Evolutionary conservation across 2,329 filamentous ascomycete species (phyloP).

Genomic region (Aspergillus carbonarius): DNA sequence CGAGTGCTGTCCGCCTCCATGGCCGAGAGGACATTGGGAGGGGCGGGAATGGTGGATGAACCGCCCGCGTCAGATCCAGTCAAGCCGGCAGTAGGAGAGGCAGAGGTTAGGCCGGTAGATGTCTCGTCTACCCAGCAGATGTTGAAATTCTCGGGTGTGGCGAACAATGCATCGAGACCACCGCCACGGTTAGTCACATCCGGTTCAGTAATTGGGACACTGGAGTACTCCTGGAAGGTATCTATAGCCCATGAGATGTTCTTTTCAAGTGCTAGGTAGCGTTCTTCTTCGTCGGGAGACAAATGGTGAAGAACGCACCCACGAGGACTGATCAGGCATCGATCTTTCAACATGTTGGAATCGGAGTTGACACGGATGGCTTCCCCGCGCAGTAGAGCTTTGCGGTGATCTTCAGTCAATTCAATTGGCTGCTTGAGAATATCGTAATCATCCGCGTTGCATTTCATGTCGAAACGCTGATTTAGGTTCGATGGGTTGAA

Average conservation of each 20-base stretch:
- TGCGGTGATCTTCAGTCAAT: slow-evolving; percentile 45
- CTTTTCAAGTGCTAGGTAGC: slow-evolving; percentile 47
- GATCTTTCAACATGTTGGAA: slow-evolving; percentile 38
- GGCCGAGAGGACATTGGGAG: slow-evolving; percentile 40
- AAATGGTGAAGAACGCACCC: slow-evolving; percentile 48
- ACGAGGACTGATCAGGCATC: slow-evolving; percentile 46
- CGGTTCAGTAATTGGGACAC: slow-evolving; percentile 36
- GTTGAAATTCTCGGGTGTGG: slow-evolving; percentile 46
- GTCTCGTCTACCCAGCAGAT: slow-evolving; percentile 46
- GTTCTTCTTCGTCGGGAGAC: slow-evolving; percentile 46
- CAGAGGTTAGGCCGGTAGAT: slow-evolving; percentile 26
- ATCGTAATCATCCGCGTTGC: slow-evolving; percentile 41
- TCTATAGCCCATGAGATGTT: slow-evolving; percentile 31
- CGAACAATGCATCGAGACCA: slow-evolving; percentile 46
- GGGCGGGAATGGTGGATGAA: slow-evolving; percentile 21
- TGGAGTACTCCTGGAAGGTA: slow-evolving; percentile 40
- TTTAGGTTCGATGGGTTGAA: slow-evolving; percentile 43
- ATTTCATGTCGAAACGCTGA: slow-evolving; percentile 46
- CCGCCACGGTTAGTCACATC: slow-evolving; percentile 47
- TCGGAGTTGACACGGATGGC: slow-evolving; percentile 40
- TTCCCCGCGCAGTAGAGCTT: slow-evolving; percentile 42
- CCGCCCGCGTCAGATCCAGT: slow-evolving; percentile 26
- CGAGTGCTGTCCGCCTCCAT: slow-evolving; percentile 42
- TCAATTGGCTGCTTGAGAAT: slow-evolving; percentile 39
- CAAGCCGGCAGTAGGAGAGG: slow-evolving; percentile 22